Conservation (phyloP, 495 filamentous ascomycete genomes). For the Pyrenula massariospora region DNA sequence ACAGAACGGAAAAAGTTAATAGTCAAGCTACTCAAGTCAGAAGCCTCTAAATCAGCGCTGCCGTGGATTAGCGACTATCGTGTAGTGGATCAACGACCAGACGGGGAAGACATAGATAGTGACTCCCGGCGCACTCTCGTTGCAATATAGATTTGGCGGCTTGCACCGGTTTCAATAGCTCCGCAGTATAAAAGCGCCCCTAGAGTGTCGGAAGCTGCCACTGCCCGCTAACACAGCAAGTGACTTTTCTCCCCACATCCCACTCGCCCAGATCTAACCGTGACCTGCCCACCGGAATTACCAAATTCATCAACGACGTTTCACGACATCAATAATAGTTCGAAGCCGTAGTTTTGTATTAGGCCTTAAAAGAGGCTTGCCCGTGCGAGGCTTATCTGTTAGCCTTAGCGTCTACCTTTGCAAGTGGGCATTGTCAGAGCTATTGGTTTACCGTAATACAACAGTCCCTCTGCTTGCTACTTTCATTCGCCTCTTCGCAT, state of each 20-base stretch:
- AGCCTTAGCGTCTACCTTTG: neutral
- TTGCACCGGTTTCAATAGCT: too few relatives aligned
- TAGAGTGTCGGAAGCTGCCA: too few relatives aligned
- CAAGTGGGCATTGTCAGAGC: too few relatives aligned
- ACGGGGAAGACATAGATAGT: too few relatives aligned
- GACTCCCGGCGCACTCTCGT: too few relatives aligned
- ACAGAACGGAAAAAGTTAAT: too few relatives aligned
- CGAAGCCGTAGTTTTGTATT: neutral
- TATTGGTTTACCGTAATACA: neutral
- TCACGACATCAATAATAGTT: neutral
- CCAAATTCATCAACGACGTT: neutral
- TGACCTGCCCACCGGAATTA: neutral
- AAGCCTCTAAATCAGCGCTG: too few relatives aligned
- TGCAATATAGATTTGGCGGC: too few relatives aligned
- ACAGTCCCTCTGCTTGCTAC: neutral
- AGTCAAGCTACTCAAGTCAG: too few relatives aligned
- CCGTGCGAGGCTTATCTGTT: neutral
- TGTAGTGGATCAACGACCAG: too few relatives aligned
- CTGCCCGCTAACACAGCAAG: neutral
- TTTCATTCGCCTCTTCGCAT: neutral
- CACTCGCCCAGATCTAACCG: neutral
- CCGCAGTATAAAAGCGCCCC: too few relatives aligned
- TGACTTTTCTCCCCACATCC: neutral
- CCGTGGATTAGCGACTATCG: too few relatives aligned
- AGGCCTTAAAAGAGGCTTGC: neutral